These are phyloP conservation scores for Lecanicillium sp. DNA, from an alignment of 2,329 filamentous ascomycete genomes.

Conservation along the genomic window DNA sequence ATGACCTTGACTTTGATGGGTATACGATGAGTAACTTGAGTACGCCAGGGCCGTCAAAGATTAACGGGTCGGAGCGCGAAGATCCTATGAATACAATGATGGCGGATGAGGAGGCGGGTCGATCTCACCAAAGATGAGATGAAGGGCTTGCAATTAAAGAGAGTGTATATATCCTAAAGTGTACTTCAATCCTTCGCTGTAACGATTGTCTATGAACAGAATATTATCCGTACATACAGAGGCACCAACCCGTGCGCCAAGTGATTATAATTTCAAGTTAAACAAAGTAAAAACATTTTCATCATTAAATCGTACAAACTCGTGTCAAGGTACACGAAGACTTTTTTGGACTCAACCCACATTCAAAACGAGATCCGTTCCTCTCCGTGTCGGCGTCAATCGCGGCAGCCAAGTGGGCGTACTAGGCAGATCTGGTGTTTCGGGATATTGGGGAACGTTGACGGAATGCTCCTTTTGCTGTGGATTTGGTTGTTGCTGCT, in stretches of 20 bases:
- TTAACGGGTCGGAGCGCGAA: constrained; percentile 2
- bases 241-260: not conserved
- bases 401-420: constrained; percentile 58
- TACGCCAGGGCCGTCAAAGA: constrained; percentile 4
- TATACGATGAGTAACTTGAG: constrained; percentile 12
- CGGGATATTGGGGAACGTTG: not conserved
- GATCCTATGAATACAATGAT: constrained; percentile 11
- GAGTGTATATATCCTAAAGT: not conserved
- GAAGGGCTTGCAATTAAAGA: not conserved
- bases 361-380: constrained; percentile 58
- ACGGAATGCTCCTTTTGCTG: not conserved
- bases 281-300: not conserved
- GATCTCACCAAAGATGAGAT: not conserved
- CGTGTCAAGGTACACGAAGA: not conserved
- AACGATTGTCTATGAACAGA: constrained; percentile 1
- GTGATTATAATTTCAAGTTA: constrained; percentile 3
- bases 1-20: constrained; percentile 12
- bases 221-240: not conserved
- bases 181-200: not conserved
- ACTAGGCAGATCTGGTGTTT: constrained; percentile 28
- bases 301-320: constrained; percentile 10
- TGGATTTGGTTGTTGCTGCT: constrained; percentile 11
- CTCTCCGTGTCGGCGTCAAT: constrained; percentile 60
- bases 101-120: constrained; percentile 3
- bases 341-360: constrained; percentile 35